Evolutionary conservation across 306 rosid species (phyloP), one percentile per base, ranked within the genome.

Genomic region (Vigna radiata): DNA sequence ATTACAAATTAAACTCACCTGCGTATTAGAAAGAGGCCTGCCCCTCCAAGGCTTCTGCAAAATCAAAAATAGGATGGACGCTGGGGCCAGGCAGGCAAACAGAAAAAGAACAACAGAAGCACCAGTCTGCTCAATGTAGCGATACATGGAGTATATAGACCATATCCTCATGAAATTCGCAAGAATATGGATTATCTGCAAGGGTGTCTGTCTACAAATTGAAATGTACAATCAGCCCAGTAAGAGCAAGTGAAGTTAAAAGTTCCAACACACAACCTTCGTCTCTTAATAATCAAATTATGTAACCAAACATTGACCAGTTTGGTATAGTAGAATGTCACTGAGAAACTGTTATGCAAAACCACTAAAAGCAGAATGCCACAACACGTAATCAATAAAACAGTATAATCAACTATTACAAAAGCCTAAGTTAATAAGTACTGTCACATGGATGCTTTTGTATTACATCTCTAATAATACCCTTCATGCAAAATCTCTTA

Each of bases 31-130:
- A 68, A 96, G 96, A 8, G 99, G 90, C 77, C 97, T 91, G 66
- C 98, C 99, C 90, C 88, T 96, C 98, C 99, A 96, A 81, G 98
- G 99, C 87, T 88, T 96, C 80, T 96, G 99, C 86, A 93, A 70
- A 86, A 89, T 72, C 77, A 96, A 85, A 88, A 96, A 93, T 43
- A 88, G 68, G 75, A 93, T 76, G 68, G 99, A 79, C 39, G 98
- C 91, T 25, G 97, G 96, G 44, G 87, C 89, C 55, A 93, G 84
- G 81, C 98, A 96, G 59, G 92, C 83, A 81, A 92, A 92, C 46
- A 91, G 87, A 80, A 96, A 93, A 77, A 96, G 97, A 72, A 91
- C 87, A 74, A 90, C 98, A 6, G 97, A 90, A 75, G 97, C 93
- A 68, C 96, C 97, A 0, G 97, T 89, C 71, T 87, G 91, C 66